A percentile compares a stretch with the other conserved stretches of the same genome.
phyloP scores from a whole-genome alignment of 2,329 filamentous ascomycete genomes.

The Alternaria sp. region DNA sequence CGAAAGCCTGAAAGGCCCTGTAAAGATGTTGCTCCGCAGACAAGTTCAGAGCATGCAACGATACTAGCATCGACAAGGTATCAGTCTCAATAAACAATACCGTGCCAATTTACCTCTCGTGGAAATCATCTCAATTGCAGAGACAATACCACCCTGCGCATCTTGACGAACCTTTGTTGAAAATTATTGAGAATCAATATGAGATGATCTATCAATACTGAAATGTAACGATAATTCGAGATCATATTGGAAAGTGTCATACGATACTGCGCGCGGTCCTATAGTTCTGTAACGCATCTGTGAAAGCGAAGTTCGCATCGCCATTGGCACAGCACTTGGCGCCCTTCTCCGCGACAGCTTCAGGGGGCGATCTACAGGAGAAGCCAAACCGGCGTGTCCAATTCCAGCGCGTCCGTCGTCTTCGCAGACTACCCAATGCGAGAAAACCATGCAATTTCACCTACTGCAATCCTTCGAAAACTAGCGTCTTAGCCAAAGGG shows the following conservation, averaged over 20 bases:
- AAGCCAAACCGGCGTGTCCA: background rate
- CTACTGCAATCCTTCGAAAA: background rate
- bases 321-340: slow-evolving; percentile 11
- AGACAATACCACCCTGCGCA: background rate
- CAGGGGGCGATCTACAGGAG: slow-evolving; percentile 21
- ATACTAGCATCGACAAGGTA: background rate
- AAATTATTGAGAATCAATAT: background rate
- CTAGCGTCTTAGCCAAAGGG: background rate
- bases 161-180: background rate
- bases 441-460: background rate
- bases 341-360: background rate
- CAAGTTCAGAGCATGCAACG: background rate
- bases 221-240: background rate
- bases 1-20: background rate
- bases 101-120: background rate
- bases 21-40: background rate
- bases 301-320: background rate
- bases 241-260: background rate
- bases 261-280: background rate
- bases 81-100: background rate
- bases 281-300: slow-evolving; percentile 1
- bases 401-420: background rate
- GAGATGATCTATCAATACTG: background rate
- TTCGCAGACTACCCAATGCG: background rate
- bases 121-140: background rate